Percentiles rank a stretch among this genome's conserved stretches.
Evolutionary conservation across 2,329 filamentous ascomycete species (phyloP).

Genomic region (Venturia carpophila): DNA sequence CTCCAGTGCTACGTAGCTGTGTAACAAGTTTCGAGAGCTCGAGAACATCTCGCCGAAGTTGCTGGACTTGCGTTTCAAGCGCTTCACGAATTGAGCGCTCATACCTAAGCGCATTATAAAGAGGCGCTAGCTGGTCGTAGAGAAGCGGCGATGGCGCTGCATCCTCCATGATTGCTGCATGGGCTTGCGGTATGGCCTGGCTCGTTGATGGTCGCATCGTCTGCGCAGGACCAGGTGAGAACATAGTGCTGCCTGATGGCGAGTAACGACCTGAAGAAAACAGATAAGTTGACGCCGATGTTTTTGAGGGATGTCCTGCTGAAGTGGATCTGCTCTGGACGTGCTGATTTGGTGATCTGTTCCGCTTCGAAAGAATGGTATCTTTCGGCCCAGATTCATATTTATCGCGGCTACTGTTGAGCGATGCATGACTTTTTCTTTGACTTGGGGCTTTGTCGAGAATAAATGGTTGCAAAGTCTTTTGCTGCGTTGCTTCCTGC

Average conservation of each 20-base stretch:
- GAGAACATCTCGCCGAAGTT: conserved; percentile 15
- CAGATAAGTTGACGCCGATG: neutral
- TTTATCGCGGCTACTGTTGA: neutral
- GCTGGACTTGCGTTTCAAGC: conserved; percentile 17
- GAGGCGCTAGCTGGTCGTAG: conserved; percentile 18
- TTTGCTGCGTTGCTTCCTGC: conserved; percentile 6
- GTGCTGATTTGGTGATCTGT: neutral
- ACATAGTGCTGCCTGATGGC: neutral
- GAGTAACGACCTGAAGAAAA: neutral
- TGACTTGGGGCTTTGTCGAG: conserved; percentile 13
- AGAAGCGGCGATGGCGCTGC: neutral
- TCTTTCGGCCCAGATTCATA: neutral
- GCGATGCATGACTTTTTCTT: neutral
- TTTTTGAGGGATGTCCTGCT: neutral
- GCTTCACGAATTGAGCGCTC: conserved; percentile 19
- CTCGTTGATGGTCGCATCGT: conserved; percentile 1
- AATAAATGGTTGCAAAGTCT: neutral
- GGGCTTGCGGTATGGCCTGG: neutral
- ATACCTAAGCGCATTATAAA: conserved; percentile 18
- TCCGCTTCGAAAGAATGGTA: neutral
- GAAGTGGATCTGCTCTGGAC: neutral
- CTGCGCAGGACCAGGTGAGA: neutral
- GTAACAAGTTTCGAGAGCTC: conserved; percentile 9
- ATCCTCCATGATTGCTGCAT: neutral
- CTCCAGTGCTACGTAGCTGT: neutral